Base-by-base conservation (phyloP, 306 rosid genomes). In the Trifolium fragiferum region DNA sequence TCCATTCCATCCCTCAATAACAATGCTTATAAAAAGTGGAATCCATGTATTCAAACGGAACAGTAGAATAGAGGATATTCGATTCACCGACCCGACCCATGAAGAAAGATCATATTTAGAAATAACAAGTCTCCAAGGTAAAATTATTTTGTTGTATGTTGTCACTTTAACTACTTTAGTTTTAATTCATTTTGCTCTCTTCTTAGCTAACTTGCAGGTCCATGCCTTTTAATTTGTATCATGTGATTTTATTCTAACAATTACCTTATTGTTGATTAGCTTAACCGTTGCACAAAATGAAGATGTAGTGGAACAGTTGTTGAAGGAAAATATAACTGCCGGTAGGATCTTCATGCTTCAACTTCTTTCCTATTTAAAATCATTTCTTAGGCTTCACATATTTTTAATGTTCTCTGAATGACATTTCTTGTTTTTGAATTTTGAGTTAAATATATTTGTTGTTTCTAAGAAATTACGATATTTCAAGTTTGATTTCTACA, bases 211-310 rank as follows among this genome's bases (percentile, higher is more conserved):
- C 99, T 80, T 94, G 99, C 96, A 92, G 97, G 99, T 92, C 0
- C 30, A 25, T 30, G 63, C 76, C 65, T 66, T 81, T 69, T 61
- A 4, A 37, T 69, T 44, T 49, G 60, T 40, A 5, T 50, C 71
- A 47, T 23, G 3, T 21, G 14, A 68, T 18, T 57, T 30, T 55
- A 19, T 75, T 1, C 23, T 79, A 47, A 82, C 37, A 51, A 73
- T n/a, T 64, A 14, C 59, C 60, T 68, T 72, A 1, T 44, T 72
- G 10, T 75, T 72, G 54, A 63, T 63, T 64, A 94, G 97, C 85
- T 84, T 94, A 75, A 92, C 99, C 6, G 63, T 89, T 67, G 87
- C 96, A 66, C 97, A 94, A 72, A 91, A 94, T 66, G 95, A 94
- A 84, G 90, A 90, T 43, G 92, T 94, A 20, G 89, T 94, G 38